Percentiles rank a stretch among this genome's conserved stretches.
phyloP scores from a whole-genome alignment of 495 filamentous ascomycete species.

The Penicillium herquei region DNA sequence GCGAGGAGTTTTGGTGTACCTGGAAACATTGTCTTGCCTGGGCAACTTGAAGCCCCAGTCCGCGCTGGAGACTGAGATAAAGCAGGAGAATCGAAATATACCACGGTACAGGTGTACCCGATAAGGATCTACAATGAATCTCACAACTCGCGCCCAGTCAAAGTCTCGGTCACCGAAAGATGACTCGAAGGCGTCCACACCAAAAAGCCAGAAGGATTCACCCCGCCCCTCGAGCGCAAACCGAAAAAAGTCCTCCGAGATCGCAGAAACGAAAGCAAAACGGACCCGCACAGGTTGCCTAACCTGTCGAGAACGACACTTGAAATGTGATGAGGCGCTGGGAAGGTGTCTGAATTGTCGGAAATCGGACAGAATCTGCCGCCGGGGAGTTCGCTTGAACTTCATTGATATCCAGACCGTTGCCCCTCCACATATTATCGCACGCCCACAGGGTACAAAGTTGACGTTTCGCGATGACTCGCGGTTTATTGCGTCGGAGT shows the following conservation, averaged over 20 bases:
- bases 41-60: conserved; percentile 10
- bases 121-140: conserved; percentile 16
- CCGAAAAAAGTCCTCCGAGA: conserved; percentile 26
- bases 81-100: neutral
- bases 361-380: conserved; percentile 83
- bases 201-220: conserved; percentile 22
- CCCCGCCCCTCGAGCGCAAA: conserved; percentile 15
- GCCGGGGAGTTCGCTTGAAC: conserved; percentile 84
- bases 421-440: conserved; percentile 61
- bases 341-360: conserved; percentile 84
- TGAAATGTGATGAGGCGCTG: conserved; percentile 80
- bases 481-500: conserved; percentile 86
- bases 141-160: conserved; percentile 15
- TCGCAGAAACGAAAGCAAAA: conserved; percentile 53
- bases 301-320: conserved; percentile 72
- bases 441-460: conserved; percentile 63
- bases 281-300: conserved; percentile 75
- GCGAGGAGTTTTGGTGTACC: conserved; percentile 17
- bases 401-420: conserved; percentile 84
- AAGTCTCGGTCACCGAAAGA: conserved; percentile 11
- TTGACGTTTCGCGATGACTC: conserved; percentile 88
- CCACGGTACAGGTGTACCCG: neutral
- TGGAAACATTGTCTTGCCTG: conserved; percentile 11
- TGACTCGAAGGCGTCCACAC: conserved; percentile 14
- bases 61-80: conserved; percentile 20